Evolutionary conservation across 345 rosid species (phyloP), one percentile per base, ranked within the genome.

Genomic region (Citrus cavaleriei): DNA sequence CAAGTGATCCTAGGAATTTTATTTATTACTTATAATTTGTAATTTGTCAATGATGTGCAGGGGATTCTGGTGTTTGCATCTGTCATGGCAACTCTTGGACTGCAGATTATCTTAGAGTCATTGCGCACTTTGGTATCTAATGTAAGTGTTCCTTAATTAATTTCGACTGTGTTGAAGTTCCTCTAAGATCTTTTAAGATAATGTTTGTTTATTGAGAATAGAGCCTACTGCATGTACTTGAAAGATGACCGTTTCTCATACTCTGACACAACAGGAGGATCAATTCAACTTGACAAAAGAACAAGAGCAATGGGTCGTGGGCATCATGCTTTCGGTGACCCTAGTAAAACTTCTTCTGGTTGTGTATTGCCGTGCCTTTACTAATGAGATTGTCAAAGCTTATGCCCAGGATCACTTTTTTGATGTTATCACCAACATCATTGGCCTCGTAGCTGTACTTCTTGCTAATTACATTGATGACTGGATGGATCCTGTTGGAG

Each of bases 31-130:
- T 49, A 54, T 49, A 59, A 72, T 49, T 9, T 18, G 22, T 22
- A 35, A 73, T 66, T 72, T 70, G 37, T 62, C 58, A 72, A 64
- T 78, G 68, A 54, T 83, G 12, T 70, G 82, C 90, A 96, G 99
- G 99, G 99, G 59, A 93, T 96, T 84, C 97, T 96, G 76, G 99
- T 96, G 68, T 96, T 96, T 88, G 99, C 99, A 76, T 96, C 98
- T 71, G 98, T 94, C 70, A 96, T 96, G 99, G 99, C 99, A 70
- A 96, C 99, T 79, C 93, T 96, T 76, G 99, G 99, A 64, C 87
- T 96, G 86, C 98, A 96, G 85, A 96, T 96, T 74, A 96, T 96
- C 82, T 81, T 94, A 92, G 99, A 96, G 88, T 96, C 98, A 28
- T 40, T 86, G 9, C 97, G 89, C 62, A 87, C 92, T 16, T 81